Evolutionary conservation across 805 yeast species (phyloP).

Genomic region (Kodamaea kaohsiungensis): DNA sequence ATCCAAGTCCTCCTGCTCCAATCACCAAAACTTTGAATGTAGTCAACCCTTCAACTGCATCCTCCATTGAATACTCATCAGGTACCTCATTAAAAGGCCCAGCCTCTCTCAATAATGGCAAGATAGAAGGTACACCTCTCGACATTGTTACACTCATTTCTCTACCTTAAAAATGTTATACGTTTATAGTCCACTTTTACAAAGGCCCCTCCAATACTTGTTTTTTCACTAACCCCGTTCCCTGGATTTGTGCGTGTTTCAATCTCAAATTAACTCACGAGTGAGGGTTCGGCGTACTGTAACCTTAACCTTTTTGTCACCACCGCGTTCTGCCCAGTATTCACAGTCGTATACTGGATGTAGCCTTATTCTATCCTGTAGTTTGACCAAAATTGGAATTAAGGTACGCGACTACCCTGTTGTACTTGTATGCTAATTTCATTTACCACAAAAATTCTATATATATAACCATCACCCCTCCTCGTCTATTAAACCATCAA

Average conservation of each 20-base stretch:
- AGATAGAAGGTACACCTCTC: conserved; percentile 16
- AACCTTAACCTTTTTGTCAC: neutral
- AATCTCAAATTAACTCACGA: neutral
- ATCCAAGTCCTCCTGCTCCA: conserved; percentile 86
- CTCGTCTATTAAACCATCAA: too few relatives aligned
- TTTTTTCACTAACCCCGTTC: neutral
- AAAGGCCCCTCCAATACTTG: neutral
- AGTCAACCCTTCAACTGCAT: conserved; percentile 24
- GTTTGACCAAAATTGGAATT: neutral
- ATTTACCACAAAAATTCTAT: neutral
- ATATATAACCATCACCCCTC: too few relatives aligned
- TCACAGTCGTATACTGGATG: neutral
- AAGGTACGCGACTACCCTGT: neutral
- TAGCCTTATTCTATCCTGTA: neutral
- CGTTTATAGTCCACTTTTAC: neutral
- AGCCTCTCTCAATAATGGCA: conserved; percentile 21
- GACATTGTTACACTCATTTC: neutral
- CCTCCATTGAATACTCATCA: conserved; percentile 28
- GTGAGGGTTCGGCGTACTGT: neutral
- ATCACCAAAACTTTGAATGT: conserved; percentile 42
- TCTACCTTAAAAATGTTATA: neutral
- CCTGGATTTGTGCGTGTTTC: neutral
- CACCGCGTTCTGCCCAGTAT: neutral
- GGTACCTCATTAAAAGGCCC: conserved; percentile 46
- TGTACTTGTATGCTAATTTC: neutral